Conservation (phyloP, 2,329 filamentous ascomycete species). For the Whalleya microplaca region DNA sequence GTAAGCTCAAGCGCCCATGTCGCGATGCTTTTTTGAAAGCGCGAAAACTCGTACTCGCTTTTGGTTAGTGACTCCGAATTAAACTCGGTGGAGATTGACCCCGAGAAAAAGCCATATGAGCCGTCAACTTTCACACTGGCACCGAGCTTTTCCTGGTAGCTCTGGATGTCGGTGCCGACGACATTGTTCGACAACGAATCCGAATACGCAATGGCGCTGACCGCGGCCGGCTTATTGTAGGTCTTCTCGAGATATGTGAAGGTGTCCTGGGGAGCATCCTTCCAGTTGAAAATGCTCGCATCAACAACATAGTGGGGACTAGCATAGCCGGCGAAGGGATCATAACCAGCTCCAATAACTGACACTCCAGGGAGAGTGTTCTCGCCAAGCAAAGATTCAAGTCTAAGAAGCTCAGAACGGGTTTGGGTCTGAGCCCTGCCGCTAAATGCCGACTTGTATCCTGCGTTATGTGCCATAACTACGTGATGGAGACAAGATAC, state of each 20-base stretch:
- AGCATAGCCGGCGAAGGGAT: constrained; percentile 5
- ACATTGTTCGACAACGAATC: constrained; percentile 1
- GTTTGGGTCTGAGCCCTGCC: neutral
- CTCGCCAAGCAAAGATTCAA: neutral
- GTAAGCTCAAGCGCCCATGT: constrained; percentile 2
- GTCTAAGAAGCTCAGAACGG: neutral
- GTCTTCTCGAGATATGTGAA: constrained; percentile 1
- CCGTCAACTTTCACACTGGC: neutral
- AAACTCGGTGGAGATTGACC: constrained; percentile 1
- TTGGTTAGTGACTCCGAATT: constrained; percentile 1
- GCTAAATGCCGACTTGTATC: neutral
- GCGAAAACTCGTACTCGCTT: constrained; percentile 2
- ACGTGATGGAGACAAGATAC: neutral
- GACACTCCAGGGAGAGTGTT: constrained; percentile 1
- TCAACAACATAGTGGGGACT: constrained; percentile 1
- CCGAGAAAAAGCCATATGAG: constrained; percentile 2
- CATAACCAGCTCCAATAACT: neutral
- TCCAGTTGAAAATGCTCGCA: constrained; percentile 1
- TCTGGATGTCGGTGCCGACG: constrained; percentile 1
- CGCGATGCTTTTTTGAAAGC: constrained; percentile 1
- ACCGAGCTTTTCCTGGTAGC: constrained; percentile 1
- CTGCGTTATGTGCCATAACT: neutral
- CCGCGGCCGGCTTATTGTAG: neutral
- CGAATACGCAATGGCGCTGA: neutral
- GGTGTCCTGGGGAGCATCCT: neutral